A percentile compares a stretch with the other conserved stretches of the same genome.
Evolutionary conservation across 1,284 basidiomycete genomes (phyloP).

Genomic region (Cryptococcus sp.): DNA sequence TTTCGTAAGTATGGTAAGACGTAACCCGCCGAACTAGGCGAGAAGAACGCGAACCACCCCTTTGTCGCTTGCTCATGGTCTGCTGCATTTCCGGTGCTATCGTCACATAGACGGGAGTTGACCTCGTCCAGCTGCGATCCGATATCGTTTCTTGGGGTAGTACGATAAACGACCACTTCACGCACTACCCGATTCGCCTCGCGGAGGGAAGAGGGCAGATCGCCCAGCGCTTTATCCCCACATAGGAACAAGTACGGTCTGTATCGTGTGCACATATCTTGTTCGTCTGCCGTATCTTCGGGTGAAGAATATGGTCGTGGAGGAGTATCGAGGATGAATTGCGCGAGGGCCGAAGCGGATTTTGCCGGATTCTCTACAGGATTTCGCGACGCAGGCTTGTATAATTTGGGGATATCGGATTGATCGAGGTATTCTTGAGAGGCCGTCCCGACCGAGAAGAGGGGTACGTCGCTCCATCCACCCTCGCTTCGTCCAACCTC

Average conservation of each 20-base stretch:
- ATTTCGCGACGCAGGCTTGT: conserved; percentile 2
- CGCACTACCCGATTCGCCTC: conserved; percentile 19
- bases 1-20: conserved; percentile 27
- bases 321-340: conserved; percentile 22
- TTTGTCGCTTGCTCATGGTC: background rate
- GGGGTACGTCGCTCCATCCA: conserved; percentile 11
- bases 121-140: conserved; percentile 1
- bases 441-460: conserved; percentile 17
- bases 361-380: conserved; percentile 10
- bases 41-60: conserved; percentile 47
- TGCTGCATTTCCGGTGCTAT: background rate
- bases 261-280: conserved; percentile 3
- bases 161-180: conserved; percentile 34
- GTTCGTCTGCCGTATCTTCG: background rate
- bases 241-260: conserved; percentile 36
- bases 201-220: conserved; percentile 27
- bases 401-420: conserved; percentile 7
- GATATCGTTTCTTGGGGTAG: conserved; percentile 12
- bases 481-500: background rate
- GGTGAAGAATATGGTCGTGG: conserved; percentile 2
- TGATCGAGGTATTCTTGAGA: conserved; percentile 8
- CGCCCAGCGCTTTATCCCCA: conserved; percentile 45
- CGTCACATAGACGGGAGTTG: background rate
- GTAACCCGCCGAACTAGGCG: conserved; percentile 40
- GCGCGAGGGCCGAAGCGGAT: conserved; percentile 19